phyloP scores from a whole-genome alignment of 306 rosid genomes.

The Urtica urens region DNA sequence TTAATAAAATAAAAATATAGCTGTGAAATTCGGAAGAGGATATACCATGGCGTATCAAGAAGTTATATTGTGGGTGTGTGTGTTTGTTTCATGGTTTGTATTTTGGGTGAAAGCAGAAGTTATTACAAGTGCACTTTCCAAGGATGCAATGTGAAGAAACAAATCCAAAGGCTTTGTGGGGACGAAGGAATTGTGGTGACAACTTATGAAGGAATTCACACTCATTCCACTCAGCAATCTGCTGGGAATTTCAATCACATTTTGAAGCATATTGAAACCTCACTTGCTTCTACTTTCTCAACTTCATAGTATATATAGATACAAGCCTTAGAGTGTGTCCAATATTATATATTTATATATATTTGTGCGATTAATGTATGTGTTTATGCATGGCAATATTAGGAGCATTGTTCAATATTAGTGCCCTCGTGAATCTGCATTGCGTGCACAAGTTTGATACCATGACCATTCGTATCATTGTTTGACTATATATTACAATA shows the following conservation, averaged over 20 bases:
- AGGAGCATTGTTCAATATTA: too few relatives aligned
- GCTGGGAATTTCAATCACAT: constrained; percentile 31
- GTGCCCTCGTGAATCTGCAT: too few relatives aligned
- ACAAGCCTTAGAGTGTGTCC: too few relatives aligned
- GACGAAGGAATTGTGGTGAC: constrained; percentile 50
- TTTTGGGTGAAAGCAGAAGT: constrained; percentile 28
- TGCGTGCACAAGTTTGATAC: too few relatives aligned
- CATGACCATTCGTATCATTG: too few relatives aligned
- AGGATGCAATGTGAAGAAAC: constrained; percentile 65
- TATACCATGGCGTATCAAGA: too few relatives aligned
- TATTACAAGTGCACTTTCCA: constrained; percentile 52
- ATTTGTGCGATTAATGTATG: not conserved
- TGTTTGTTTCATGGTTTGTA: too few relatives aligned
- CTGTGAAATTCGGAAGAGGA: too few relatives aligned
- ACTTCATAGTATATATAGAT: not conserved
- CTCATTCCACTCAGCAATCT: constrained; percentile 25
- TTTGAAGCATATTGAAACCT: constrained; percentile 16
- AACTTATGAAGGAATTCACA: constrained; percentile 41
- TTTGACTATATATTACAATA: too few relatives aligned
- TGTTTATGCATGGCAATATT: not conserved
- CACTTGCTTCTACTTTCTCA: constrained; percentile 4
- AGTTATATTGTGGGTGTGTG: too few relatives aligned
- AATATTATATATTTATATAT: not conserved
- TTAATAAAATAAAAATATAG: too few relatives aligned
- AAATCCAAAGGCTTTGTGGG: constrained; percentile 38